These are phyloP conservation scores for Periconia sp. DNA, from an alignment of 2,329 filamentous ascomycete genomes.

Conservation along the genomic window DNA sequence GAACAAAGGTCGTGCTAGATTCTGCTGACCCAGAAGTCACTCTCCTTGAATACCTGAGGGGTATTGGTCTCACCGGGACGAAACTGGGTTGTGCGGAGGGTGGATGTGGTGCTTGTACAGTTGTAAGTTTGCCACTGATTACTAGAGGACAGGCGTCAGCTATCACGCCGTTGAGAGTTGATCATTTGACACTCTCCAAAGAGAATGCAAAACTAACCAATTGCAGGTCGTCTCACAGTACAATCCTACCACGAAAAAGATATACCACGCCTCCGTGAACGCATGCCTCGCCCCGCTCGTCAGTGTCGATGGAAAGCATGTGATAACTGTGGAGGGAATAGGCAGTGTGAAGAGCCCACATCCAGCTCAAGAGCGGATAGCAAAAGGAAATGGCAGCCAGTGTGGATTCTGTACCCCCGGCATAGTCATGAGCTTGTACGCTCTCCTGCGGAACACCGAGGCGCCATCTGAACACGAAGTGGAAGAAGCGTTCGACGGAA, in stretches of 20 bases:
- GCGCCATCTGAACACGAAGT: slow-evolving; percentile 78
- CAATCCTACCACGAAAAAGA: slow-evolving; percentile 87
- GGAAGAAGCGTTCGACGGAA: slow-evolving; percentile 96
- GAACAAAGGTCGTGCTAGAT: slow-evolving; percentile 83
- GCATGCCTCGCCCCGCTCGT: slow-evolving; percentile 91
- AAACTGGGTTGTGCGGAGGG: slow-evolving; percentile 97
- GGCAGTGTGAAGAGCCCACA: slow-evolving; percentile 85
- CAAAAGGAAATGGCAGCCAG: slow-evolving; percentile 88
- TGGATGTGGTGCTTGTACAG: slow-evolving; percentile 93
- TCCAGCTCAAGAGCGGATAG: slow-evolving; percentile 86
- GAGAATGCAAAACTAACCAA: slow-evolving; percentile 9
- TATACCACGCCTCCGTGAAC: slow-evolving; percentile 97
- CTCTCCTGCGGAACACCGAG: slow-evolving; percentile 81
- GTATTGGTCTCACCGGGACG: slow-evolving; percentile 90
- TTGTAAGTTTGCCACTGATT: slow-evolving; percentile 55
- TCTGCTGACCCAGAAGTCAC: slow-evolving; percentile 89
- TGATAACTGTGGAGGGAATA: slow-evolving; percentile 96
- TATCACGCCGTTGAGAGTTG: not conserved
- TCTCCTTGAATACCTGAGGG: slow-evolving; percentile 87
- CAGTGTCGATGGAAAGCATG: slow-evolving; percentile 95
- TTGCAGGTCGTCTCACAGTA: slow-evolving; percentile 77
- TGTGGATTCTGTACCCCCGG: slow-evolving; percentile 96
- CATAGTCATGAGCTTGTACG: slow-evolving; percentile 97
- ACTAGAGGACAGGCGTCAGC: not conserved
- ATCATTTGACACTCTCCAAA: not conserved